A percentile compares a stretch with the other conserved stretches of the same genome.
phyloP scores from a whole-genome alignment of 768 basidiomycete species.

The Lyophyllum atratum region DNA sequence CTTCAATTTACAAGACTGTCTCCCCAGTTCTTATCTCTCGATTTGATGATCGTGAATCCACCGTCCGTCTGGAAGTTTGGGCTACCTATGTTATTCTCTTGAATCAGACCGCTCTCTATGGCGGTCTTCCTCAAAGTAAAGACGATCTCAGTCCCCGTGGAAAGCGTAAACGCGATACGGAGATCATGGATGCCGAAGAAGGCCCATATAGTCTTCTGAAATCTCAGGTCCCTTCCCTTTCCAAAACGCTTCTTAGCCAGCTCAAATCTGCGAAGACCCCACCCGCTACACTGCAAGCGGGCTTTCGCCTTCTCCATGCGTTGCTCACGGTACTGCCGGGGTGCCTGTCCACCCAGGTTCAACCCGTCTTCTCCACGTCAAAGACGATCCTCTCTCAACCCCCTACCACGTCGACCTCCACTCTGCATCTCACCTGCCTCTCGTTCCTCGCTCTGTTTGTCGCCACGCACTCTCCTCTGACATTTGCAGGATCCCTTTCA shows the following conservation, averaged over 20 bases:
- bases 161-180: constrained; percentile 78
- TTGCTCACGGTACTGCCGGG: constrained; percentile 83
- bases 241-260: constrained; percentile 84
- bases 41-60: constrained; percentile 94
- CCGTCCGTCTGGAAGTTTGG: constrained; percentile 92
- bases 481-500: constrained; percentile 62
- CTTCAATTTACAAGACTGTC: constrained; percentile 77
- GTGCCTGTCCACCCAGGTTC: constrained; percentile 70
- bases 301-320: constrained; percentile 76
- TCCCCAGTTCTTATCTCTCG: constrained; percentile 89
- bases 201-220: constrained; percentile 73
- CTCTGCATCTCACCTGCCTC: constrained; percentile 80
- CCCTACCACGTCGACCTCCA: constrained; percentile 75
- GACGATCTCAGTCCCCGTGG: constrained; percentile 54
- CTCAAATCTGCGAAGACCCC: constrained; percentile 80
- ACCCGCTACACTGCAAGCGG: constrained; percentile 79
- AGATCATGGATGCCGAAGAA: constrained; percentile 74
- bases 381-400: constrained; percentile 67
- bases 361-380: constrained; percentile 62
- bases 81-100: constrained; percentile 80
- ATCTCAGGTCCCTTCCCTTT: constrained; percentile 73
- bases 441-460: constrained; percentile 88
- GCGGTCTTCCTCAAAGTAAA: constrained; percentile 56
- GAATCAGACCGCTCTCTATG: constrained; percentile 82
- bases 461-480: constrained; percentile 59